phyloP scores from a whole-genome alignment of 352 stramenopile species.

The Globisporangium heterothallicum region DNA sequence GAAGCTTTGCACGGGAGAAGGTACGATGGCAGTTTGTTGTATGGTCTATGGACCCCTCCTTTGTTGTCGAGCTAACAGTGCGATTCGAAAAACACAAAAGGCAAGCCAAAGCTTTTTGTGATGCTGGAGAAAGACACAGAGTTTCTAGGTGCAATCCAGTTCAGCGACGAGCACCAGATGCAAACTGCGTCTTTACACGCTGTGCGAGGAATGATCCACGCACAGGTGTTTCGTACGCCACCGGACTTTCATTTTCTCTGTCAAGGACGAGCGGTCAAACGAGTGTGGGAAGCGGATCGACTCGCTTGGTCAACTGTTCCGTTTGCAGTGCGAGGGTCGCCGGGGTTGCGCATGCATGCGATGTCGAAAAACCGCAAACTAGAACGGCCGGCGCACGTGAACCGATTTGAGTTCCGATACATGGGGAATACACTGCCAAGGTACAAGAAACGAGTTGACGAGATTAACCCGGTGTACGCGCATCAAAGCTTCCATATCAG shows the following conservation, averaged over 20 bases:
- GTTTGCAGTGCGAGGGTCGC: constrained; percentile 51
- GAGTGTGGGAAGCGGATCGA: constrained; percentile 48
- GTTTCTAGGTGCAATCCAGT: constrained; percentile 58
- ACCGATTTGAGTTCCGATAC: constrained; percentile 55
- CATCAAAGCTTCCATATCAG: constrained; percentile 28
- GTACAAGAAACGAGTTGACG: constrained; percentile 54
- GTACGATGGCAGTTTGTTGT: constrained; percentile 7
- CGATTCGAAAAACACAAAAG: constrained; percentile 17
- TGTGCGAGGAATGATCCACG: constrained; percentile 43
- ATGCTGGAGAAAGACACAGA: constrained; percentile 54
- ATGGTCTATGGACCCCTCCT: background rate
- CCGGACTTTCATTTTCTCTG: constrained; percentile 47
- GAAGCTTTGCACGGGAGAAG: constrained; percentile 57
- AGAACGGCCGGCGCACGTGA: constrained; percentile 25
- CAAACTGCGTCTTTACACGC: constrained; percentile 33
- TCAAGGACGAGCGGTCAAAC: constrained; percentile 41
- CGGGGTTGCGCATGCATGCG: constrained; percentile 33
- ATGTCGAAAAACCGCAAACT: constrained; percentile 29
- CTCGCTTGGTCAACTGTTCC: constrained; percentile 52
- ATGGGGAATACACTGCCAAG: constrained; percentile 51
- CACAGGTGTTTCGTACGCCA: constrained; percentile 33
- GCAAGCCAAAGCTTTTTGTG: constrained; percentile 59
- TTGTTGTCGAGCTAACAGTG: background rate
- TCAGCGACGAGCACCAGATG: constrained; percentile 50
- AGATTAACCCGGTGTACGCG: constrained; percentile 52